These are phyloP conservation scores for Balamuthia mandrillaris DNA, from an alignment of 208 protist genomes.

Conservation along the genomic window DNA sequence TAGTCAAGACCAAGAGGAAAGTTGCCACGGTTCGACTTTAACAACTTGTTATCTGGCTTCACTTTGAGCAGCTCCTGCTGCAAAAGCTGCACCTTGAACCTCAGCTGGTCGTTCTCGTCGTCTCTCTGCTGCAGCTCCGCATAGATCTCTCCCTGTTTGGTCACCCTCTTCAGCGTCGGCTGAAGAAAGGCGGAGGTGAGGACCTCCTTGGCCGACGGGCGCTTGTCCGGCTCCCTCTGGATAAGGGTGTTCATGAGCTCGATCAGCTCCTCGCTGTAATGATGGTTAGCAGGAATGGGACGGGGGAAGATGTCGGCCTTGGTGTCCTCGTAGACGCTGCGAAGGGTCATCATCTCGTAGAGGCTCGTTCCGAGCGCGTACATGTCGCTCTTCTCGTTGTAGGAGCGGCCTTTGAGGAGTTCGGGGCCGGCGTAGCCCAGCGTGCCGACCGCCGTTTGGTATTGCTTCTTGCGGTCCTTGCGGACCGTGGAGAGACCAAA, in stretches of 20 bases:
- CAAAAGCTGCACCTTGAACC: not conserved
- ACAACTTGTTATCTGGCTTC: not conserved
- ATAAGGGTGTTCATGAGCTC: not conserved
- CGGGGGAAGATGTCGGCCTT: not conserved
- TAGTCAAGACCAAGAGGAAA: too few relatives aligned
- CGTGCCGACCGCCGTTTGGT: not conserved
- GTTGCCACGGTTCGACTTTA: too few relatives aligned
- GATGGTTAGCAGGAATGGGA: not conserved
- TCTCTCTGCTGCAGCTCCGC: conserved; percentile 1
- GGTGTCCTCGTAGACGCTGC: not conserved
- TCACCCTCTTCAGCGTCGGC: not conserved
- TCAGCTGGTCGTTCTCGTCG: not conserved
- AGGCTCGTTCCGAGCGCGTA: not conserved
- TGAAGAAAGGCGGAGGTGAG: not conserved
- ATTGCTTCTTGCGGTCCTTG: not conserved
- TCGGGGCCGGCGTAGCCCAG: conserved; percentile 3
- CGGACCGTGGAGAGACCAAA: not conserved
- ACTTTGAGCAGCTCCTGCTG: not conserved
- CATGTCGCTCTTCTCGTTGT: conserved; percentile 3
- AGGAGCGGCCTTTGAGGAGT: not conserved
- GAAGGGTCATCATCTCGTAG: conserved; percentile 7
- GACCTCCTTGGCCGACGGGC: not conserved
- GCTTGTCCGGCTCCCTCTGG: not conserved
- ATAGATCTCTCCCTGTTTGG: not conserved
- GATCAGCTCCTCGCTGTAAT: not conserved